These are phyloP conservation scores for Septoria petroselini DNA, from an alignment of 2,329 filamentous ascomycete genomes.

Conservation along the genomic window DNA sequence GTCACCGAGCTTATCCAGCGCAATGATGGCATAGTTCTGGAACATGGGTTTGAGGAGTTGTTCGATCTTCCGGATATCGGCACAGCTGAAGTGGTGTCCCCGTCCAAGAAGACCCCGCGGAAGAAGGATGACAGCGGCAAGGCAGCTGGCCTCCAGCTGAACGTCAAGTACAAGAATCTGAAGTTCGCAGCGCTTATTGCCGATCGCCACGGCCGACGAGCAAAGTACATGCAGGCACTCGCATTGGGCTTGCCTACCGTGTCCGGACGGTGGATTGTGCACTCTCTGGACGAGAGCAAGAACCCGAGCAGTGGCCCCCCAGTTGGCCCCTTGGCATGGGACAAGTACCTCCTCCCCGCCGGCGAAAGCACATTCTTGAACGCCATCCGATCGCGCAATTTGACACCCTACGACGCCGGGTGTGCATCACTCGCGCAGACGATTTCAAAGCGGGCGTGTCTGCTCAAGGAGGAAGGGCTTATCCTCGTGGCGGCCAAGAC, in stretches of 20 bases:
- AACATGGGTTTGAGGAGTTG: constrained; percentile 75
- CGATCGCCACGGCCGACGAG: constrained; percentile 78
- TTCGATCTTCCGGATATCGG: constrained; percentile 56
- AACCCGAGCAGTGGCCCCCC: constrained; percentile 19
- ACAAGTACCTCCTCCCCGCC: constrained; percentile 77
- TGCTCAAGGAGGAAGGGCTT: constrained; percentile 59
- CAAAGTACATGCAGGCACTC: constrained; percentile 92
- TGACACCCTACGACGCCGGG: constrained; percentile 60
- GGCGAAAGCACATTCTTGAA: constrained; percentile 75
- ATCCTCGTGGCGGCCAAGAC: constrained; percentile 65
- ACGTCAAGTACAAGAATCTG: constrained; percentile 49
- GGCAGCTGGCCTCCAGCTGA: constrained; percentile 46
- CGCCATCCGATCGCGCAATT: constrained; percentile 69
- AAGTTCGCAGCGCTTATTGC: constrained; percentile 85
- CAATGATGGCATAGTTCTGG: constrained; percentile 69
- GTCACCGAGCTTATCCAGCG: constrained; percentile 63
- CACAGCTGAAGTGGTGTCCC: constrained; percentile 23
- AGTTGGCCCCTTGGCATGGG: constrained; percentile 69
- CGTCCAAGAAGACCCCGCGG: constrained; percentile 27
- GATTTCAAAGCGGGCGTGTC: constrained; percentile 47
- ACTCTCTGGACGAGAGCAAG: constrained; percentile 55
- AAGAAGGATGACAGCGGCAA: constrained; percentile 2
- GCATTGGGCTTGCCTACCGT: constrained; percentile 86
- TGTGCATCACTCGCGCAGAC: constrained; percentile 56
- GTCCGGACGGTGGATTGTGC: constrained; percentile 73